Evolutionary conservation across 306 rosid species (phyloP), one percentile per base, ranked within the genome.

Genomic region (Hippophae rhamnoides): DNA sequence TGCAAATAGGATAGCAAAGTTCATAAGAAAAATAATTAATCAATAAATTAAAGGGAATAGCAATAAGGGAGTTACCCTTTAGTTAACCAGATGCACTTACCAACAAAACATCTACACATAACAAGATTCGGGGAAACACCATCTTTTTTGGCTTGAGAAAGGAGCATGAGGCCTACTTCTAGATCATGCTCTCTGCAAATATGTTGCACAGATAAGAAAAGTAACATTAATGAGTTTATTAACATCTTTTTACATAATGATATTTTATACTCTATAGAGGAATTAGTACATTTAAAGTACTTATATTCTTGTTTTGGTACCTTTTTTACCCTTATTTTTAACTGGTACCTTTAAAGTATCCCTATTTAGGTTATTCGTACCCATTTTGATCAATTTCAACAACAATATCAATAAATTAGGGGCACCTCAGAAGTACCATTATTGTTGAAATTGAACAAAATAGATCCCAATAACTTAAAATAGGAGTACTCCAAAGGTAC

Each of bases 141-240:
- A 57, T 85, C 89, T 78, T 47, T 82, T 80, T 87, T 84, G 69
- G 86, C 89, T 80, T 79, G 85, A 72, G 88, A 87, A 61, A 83
- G 71, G 61, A 92, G 88, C 81, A 69, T 73, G 58, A 83, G 79
- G 54, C 86, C 96, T 67, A 84, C 84, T 62, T 85, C 95, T 70
- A 82, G 71, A 72, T 85, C 95, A 61, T 83, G 82, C 66, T 80
- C 80, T 67, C 98, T 92, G 50, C 71, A 80, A 58, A 45, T 9
- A 75, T 60, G 67, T 72, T 54, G 62, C 55, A 58, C 4, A 46
- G 48, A 63, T 45, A 54, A 77, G 62, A 70, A 64, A 26, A 47
- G 63, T 56, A 66, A 56, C 26, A 25, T 25, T 50, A 13, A 54
- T 57, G 7, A 48, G 14, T 42, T 54, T 43, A 13, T 6, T 7